A percentile compares a stretch with the other conserved stretches of the same genome.
phyloP scores from a whole-genome alignment of 352 stramenopile species.

The Peronospora farinosa region DNA sequence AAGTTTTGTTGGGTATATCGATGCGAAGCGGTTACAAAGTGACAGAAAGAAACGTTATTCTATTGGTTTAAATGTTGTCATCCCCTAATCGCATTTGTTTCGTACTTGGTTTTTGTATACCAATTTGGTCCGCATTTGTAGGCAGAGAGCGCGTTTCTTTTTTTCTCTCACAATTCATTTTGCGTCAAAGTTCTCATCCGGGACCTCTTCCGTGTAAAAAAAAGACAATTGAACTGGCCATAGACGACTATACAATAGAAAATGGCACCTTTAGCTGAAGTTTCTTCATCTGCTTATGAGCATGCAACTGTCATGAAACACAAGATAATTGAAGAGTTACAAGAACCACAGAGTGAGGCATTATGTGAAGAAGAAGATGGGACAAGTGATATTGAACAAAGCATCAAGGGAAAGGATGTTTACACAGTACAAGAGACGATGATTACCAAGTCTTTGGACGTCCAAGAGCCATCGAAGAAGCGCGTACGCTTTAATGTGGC shows the following conservation, averaged over 20 bases:
- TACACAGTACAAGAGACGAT: no score
- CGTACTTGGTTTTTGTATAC: constrained; percentile 12
- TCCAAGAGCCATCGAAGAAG: constrained; percentile 23
- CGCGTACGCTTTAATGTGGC: constrained; percentile 52
- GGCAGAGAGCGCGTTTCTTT: constrained; percentile 13
- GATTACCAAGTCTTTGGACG: constrained; percentile 1
- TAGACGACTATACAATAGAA: no score
- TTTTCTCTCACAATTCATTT: constrained; percentile 24
- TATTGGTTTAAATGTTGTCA: constrained; percentile 5
- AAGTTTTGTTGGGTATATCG: no score
- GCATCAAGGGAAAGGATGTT: no score
- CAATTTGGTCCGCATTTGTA: no score
- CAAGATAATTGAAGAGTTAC: constrained; percentile 15
- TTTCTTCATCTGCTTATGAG: constrained; percentile 4
- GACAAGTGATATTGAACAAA: constrained; percentile 6
- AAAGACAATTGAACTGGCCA: constrained; percentile 1
- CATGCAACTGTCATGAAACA: constrained; percentile 18
- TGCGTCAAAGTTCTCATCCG: constrained; percentile 13
- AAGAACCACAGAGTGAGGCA: constrained; percentile 22
- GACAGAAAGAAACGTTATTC: constrained; percentile 13
- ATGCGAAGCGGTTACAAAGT: not conserved
- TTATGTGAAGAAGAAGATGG: constrained; percentile 16
- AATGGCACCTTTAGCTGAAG: constrained; percentile 34
- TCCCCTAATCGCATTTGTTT: not conserved
- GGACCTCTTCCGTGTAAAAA: constrained; percentile 14